Evolutionary conservation across 2,329 filamentous ascomycete species (phyloP).

Genomic region (Diaporthe sp.): DNA sequence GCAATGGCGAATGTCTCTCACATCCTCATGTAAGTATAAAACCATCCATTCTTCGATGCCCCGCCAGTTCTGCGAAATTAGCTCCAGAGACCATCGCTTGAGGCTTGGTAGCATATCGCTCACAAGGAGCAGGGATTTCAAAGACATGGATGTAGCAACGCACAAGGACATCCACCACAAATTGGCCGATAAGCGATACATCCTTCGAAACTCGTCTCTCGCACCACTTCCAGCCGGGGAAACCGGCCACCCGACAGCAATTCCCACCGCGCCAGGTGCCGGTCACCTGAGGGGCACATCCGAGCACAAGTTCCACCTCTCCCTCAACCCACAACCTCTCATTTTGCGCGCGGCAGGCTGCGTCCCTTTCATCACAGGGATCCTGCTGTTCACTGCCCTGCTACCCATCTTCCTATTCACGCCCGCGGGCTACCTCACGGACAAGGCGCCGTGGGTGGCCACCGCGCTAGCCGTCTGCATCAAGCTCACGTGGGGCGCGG

Average conservation of each 20-base stretch:
- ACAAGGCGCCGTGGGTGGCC: slow-evolving; percentile 74
- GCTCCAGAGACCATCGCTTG: not conserved
- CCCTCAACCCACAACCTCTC: slow-evolving; percentile 75
- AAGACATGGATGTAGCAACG: slow-evolving; percentile 76
- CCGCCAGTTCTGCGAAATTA: too few species aligned
- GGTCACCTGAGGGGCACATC: not conserved
- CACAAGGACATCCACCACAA: slow-evolving; percentile 77
- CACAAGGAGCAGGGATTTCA: slow-evolving; percentile 66
- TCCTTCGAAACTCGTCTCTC: slow-evolving; percentile 78
- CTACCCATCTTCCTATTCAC: slow-evolving; percentile 76
- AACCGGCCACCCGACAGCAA: slow-evolving; percentile 49
- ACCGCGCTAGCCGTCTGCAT: slow-evolving; percentile 76
- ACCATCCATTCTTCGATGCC: not conserved
- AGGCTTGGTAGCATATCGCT: not conserved
- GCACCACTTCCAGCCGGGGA: slow-evolving; percentile 67
- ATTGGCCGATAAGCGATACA: slow-evolving; percentile 76
- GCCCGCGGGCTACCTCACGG: slow-evolving; percentile 65
- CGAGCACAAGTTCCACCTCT: slow-evolving; percentile 60
- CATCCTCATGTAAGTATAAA: slow-evolving; percentile 33
- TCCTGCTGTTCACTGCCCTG: slow-evolving; percentile 68
- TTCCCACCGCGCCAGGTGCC: not conserved
- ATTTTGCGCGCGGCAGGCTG: slow-evolving; percentile 74
- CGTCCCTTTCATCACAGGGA: slow-evolving; percentile 70
- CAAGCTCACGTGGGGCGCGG: slow-evolving; percentile 76
- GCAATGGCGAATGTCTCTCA: slow-evolving; percentile 80